A percentile compares a stretch with the other conserved stretches of the same genome.
phyloP scores from a whole-genome alignment of 768 basidiomycete genomes.

The Serendipita sp. region DNA sequence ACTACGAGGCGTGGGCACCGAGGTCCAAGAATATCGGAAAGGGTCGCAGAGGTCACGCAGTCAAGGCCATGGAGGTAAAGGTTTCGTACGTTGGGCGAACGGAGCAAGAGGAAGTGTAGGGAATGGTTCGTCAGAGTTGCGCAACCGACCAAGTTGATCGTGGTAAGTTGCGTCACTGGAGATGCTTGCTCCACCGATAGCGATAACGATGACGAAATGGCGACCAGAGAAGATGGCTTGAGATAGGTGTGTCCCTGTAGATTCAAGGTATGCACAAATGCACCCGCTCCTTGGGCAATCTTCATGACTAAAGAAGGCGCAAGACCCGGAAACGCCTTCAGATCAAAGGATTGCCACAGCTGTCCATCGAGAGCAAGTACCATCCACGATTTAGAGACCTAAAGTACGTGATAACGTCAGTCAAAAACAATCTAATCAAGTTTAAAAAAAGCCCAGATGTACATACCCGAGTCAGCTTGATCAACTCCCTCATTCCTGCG shows the following conservation, averaged over 20 bases:
- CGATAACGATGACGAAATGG: constrained; percentile 14
- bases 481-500: constrained; percentile 57
- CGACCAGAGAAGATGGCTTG: constrained; percentile 32
- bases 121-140: constrained; percentile 43
- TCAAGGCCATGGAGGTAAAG: constrained; percentile 52
- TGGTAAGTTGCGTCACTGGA: constrained; percentile 44
- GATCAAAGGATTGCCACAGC: constrained; percentile 56
- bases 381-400: constrained; percentile 72
- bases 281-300: constrained; percentile 38
- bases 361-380: constrained; percentile 68
- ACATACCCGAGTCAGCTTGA: constrained; percentile 63
- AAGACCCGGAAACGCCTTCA: constrained; percentile 45
- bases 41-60: constrained; percentile 58
- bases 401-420: not conserved
- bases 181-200: not conserved
- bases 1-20: constrained; percentile 38
- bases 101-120: constrained; percentile 51
- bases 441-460: not conserved
- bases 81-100: constrained; percentile 40
- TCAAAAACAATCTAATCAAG: constrained; percentile 5
- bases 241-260: constrained; percentile 44
- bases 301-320: constrained; percentile 29
- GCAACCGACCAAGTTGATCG: constrained; percentile 61
- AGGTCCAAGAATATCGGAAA: constrained; percentile 39
- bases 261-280: constrained; percentile 48